Base-by-base conservation (phyloP, 2,329 filamentous ascomycete genomes). In the Chaetomiaceae sp. region DNA sequence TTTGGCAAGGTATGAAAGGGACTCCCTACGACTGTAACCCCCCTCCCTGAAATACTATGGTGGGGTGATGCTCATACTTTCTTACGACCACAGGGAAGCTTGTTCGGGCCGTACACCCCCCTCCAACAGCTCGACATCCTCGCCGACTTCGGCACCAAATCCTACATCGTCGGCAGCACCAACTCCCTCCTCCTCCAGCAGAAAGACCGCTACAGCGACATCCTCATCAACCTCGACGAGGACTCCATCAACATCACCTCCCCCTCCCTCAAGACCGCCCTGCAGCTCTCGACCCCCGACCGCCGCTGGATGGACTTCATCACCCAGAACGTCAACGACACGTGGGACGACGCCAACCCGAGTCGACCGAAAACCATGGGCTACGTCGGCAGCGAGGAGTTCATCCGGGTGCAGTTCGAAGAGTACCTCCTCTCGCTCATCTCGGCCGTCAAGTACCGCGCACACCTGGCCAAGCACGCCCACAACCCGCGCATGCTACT, bases 21-120 rank as follows among this genome's bases (percentile, higher is more conserved):
- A n/a, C 52, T 20, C 41, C 20, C 14, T 9, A 18, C 10, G 38
- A 18, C 3, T 32, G 7, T 10, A 1, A 5, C 8, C 8, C 7
- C 7, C 4, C 1, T 4, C 38, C 11, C 20, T 8, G 16, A 11
- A 11, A 20, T 16, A 5, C 14, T 18, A 30, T 42, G 5, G 37
- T 13, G 14, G 21, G 25, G 5, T 27, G 25, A 27, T 27, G 25
- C 29, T 33, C 6, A 45, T n/a, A n/a, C n/a, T n/a, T n/a, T n/a
- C 29, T 20, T 11, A 33, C 10, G 11, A 5, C 13, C 18, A 37
- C 57, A 90, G 84, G 94, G 94, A 56, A 94, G 90, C 67, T 80
- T 99, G 54, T 97, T 96, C 67, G 92, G 94, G 2, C 94, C 94
- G 0, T 99, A 99, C 66, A 99, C 94, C 1, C 94, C 94, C 16